phyloP scores from a whole-genome alignment of 1,284 basidiomycete species.

The Apiotrichum brassicae region DNA sequence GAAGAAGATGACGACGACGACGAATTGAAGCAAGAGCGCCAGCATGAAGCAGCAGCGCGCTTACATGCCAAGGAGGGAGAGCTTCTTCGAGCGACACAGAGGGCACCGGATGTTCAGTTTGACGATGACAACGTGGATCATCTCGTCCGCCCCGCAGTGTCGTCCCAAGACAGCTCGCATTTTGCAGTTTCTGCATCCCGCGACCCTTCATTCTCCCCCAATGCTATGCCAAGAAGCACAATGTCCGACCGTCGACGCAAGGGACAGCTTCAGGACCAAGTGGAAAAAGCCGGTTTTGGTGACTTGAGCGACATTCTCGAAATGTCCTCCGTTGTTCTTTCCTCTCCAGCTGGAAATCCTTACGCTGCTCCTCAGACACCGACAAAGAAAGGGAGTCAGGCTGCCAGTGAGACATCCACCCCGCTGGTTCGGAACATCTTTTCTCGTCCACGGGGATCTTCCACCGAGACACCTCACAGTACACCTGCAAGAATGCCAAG shows the following conservation, averaged over 20 bases:
- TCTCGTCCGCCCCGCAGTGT: slow-evolving; percentile 15
- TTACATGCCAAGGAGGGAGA: slow-evolving; percentile 31
- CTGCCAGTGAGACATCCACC: slow-evolving; percentile 21
- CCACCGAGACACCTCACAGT: too few relatives aligned
- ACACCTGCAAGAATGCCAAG: too few relatives aligned
- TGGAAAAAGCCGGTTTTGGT: slow-evolving; percentile 37
- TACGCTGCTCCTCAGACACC: slow-evolving; percentile 28
- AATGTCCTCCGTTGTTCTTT: slow-evolving; percentile 23
- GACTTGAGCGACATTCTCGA: slow-evolving; percentile 42
- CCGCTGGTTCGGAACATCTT: slow-evolving; percentile 39
- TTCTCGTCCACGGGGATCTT: slow-evolving; percentile 19
- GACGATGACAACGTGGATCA: slow-evolving; percentile 37
- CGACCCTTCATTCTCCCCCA: too few relatives aligned
- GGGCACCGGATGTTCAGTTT: slow-evolving; percentile 24
- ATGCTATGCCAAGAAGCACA: too few relatives aligned
- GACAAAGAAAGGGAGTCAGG: slow-evolving; percentile 18
- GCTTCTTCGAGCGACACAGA: slow-evolving; percentile 36
- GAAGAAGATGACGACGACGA: slow-evolving; percentile 22
- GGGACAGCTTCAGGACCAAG: slow-evolving; percentile 14
- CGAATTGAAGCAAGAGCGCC: slow-evolving; percentile 25
- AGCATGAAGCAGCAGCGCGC: slow-evolving; percentile 27
- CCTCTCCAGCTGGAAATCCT: slow-evolving; percentile 23
- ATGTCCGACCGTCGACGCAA: too few relatives aligned
- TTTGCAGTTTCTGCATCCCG: too few relatives aligned
- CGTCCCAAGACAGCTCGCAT: too few relatives aligned